These are phyloP conservation scores for Cyclocybe aegerita DNA, from an alignment of 768 basidiomycete species.

Conservation along the genomic window DNA sequence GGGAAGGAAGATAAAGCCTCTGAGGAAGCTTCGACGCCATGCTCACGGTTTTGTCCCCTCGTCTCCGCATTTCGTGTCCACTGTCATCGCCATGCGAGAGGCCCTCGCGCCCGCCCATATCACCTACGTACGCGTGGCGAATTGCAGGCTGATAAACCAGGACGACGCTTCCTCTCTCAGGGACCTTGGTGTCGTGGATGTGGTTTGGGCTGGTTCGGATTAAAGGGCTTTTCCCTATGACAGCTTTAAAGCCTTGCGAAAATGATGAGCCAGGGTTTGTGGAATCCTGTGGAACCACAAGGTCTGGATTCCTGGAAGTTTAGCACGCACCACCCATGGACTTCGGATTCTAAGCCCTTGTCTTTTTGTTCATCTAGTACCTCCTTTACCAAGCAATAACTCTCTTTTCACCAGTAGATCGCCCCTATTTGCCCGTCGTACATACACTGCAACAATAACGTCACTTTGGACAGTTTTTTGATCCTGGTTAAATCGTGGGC, in stretches of 20 bases:
- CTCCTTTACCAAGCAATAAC: too few species aligned
- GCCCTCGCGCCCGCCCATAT: conserved; percentile 33
- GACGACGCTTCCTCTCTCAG: conserved; percentile 37
- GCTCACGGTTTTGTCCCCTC: conserved; percentile 10
- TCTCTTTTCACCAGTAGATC: too few species aligned
- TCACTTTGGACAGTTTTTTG: too few species aligned
- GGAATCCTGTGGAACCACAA: not conserved
- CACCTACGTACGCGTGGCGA: conserved; percentile 40
- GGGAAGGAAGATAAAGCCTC: conserved; percentile 34
- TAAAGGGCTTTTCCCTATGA: not conserved
- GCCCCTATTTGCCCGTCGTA: too few species aligned
- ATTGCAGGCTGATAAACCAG: conserved; percentile 36
- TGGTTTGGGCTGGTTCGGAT: conserved; percentile 29
- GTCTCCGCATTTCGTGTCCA: conserved; percentile 25
- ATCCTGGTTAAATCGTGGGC: too few species aligned
- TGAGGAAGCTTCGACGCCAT: conserved; percentile 30
- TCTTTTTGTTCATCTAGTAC: too few species aligned
- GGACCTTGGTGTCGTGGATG: conserved; percentile 36
- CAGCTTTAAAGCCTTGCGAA: not conserved
- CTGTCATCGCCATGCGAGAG: conserved; percentile 36
- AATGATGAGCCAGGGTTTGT: not conserved
- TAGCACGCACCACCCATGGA: too few species aligned
- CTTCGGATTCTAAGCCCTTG: too few species aligned
- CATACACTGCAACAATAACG: too few species aligned
- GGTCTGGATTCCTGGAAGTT: too few species aligned